Conservation (phyloP, 805 yeast genomes). For the Wickerhamomyces bisporus region DNA sequence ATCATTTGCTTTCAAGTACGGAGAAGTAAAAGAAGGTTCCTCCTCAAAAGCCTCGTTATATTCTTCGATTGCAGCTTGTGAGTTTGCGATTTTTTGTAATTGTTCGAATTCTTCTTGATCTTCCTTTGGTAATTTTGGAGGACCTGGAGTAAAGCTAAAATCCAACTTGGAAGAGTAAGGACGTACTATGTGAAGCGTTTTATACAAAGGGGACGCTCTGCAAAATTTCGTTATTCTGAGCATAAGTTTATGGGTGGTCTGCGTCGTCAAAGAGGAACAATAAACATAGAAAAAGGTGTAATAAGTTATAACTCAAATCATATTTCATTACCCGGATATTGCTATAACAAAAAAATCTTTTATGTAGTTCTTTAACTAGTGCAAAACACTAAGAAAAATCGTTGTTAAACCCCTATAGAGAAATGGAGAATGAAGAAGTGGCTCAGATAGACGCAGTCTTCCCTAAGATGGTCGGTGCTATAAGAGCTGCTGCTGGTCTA, state of each 20-base stretch:
- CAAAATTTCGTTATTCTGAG: too few species aligned
- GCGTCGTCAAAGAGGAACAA: too few species aligned
- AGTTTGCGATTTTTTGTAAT: conserved; percentile 72
- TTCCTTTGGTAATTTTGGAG: conserved; percentile 72
- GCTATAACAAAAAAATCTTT: too few species aligned
- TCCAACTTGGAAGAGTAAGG: conserved; percentile 18
- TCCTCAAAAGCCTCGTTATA: conserved; percentile 48
- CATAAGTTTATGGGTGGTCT: too few species aligned
- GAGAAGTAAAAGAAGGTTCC: conserved; percentile 27
- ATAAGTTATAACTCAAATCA: too few species aligned
- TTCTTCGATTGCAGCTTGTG: conserved; percentile 74
- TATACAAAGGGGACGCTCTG: neutral
- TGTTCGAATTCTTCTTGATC: conserved; percentile 90
- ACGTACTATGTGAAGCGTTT: conserved; percentile 4
- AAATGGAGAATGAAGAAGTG: neutral
- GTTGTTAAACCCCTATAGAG: too few species aligned
- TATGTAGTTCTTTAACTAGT: too few species aligned
- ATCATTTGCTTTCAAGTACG: conserved; percentile 41
- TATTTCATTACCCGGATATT: too few species aligned
- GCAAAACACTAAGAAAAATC: too few species aligned
- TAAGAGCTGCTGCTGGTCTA: conserved; percentile 63
- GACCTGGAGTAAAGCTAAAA: conserved; percentile 31
- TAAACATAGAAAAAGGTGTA: too few species aligned
- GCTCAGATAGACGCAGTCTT: conserved; percentile 16
- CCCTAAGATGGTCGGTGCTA: conserved; percentile 48